Evolutionary conservation across 495 filamentous ascomycete genomes (phyloP).

Genomic region (Penicillium mononematosum): DNA sequence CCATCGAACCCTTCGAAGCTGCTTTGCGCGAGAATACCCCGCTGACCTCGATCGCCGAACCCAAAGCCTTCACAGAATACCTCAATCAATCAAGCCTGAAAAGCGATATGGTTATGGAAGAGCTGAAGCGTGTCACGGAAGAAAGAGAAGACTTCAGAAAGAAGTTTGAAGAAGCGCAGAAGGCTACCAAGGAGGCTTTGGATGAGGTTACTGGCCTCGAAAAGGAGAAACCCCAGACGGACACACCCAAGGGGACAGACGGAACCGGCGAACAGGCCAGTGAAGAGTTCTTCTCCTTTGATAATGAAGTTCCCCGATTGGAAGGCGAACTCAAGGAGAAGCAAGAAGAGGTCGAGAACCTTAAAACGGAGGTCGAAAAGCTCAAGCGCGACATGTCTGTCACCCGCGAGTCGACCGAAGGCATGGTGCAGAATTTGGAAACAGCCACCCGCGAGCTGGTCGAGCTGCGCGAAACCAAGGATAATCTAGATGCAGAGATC

Average conservation of each 20-base stretch:
- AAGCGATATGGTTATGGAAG: conserved; percentile 85
- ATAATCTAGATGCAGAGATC: conserved; percentile 51
- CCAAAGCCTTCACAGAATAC: conserved; percentile 84
- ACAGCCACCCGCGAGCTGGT: conserved; percentile 57
- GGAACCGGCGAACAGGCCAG: conserved; percentile 43
- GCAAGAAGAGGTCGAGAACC: conserved; percentile 62
- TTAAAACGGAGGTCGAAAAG: conserved; percentile 61
- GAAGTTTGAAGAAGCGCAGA: conserved; percentile 68
- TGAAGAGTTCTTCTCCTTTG: conserved; percentile 89
- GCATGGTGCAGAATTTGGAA: conserved; percentile 62
- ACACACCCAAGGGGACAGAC: conserved; percentile 23
- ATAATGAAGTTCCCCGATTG: conserved; percentile 69
- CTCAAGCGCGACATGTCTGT: conserved; percentile 54
- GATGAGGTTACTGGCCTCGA: conserved; percentile 54
- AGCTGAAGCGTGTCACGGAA: conserved; percentile 80
- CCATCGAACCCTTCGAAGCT: conserved; percentile 91
- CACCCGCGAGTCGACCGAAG: conserved; percentile 63
- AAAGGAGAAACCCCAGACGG: conserved; percentile 31
- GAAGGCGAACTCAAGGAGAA: conserved; percentile 58
- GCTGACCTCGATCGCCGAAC: conserved; percentile 80
- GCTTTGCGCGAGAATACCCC: conserved; percentile 88
- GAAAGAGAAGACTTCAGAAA: conserved; percentile 80
- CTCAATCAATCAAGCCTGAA: conserved; percentile 85
- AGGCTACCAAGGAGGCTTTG: conserved; percentile 56
- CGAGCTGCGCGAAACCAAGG: conserved; percentile 56